These are phyloP conservation scores for Aureobasidium leucospermi DNA, from an alignment of 2,329 filamentous ascomycete species.

Conservation along the genomic window DNA sequence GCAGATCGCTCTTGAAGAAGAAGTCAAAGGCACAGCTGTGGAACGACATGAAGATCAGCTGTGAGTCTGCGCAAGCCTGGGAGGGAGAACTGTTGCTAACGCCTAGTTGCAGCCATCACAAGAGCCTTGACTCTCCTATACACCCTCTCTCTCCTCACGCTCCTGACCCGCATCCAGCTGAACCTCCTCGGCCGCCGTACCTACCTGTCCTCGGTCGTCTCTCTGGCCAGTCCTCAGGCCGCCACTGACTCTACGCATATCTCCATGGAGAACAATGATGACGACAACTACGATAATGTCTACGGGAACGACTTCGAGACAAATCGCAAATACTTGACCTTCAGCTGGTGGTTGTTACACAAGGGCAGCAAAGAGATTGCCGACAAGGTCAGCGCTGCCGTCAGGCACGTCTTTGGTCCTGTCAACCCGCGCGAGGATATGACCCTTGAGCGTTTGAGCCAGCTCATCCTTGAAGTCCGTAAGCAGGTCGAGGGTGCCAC, in stretches of 20 bases:
- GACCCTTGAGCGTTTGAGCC: constrained; percentile 69
- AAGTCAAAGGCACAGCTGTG: constrained; percentile 90
- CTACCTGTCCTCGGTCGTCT: constrained; percentile 92
- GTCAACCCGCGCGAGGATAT: constrained; percentile 85
- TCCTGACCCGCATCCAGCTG: constrained; percentile 90
- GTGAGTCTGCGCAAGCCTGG: constrained; percentile 44
- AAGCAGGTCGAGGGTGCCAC: constrained; percentile 74
- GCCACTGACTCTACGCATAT: constrained; percentile 63
- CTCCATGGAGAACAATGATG: constrained; percentile 85
- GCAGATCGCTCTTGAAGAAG: constrained; percentile 46
- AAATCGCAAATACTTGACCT: constrained; percentile 88
- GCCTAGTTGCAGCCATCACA: constrained; percentile 61
- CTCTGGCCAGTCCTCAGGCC: constrained; percentile 66
- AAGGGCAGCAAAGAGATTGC: constrained; percentile 79
- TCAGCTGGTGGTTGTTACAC: constrained; percentile 97
- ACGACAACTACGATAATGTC: constrained; percentile 71
- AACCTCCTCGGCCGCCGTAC: constrained; percentile 93
- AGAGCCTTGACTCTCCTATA: constrained; percentile 88
- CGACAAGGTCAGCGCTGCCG: constrained; percentile 73
- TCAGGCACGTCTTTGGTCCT: constrained; percentile 81
- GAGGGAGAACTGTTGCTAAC: constrained; percentile 15
- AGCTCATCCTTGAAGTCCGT: constrained; percentile 75
- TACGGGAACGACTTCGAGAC: constrained; percentile 94
- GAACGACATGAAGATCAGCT: constrained; percentile 95
- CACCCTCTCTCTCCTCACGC: constrained; percentile 77